A percentile compares a stretch with the other conserved stretches of the same genome.
Conservation (phyloP, 73 alveolate genomes). For the Effrenium voratum region DNA sequence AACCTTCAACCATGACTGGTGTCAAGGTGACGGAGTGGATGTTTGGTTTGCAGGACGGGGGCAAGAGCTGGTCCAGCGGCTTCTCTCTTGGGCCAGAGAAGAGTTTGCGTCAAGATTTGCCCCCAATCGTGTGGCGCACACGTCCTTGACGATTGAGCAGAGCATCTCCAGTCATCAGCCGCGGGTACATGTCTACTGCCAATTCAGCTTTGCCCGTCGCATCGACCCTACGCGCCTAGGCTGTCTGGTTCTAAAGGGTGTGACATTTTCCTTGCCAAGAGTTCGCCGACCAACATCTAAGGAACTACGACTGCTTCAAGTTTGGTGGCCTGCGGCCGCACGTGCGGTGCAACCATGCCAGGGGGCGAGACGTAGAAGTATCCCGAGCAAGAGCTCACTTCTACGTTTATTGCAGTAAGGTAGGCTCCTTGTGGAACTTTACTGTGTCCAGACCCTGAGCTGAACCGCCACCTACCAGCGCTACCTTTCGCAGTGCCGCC, state of each 20-base stretch:
- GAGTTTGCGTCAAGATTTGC: too few species aligned
- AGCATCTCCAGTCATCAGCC: not conserved
- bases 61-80: too few species aligned
- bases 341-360: constrained; percentile 1
- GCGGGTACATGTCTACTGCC: not conserved
- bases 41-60: too few species aligned
- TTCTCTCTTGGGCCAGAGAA: too few species aligned
- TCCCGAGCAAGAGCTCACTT: constrained; percentile 6
- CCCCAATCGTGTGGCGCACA: too few species aligned
- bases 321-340: not conserved
- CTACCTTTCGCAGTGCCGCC: constrained; percentile 3
- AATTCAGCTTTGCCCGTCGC: constrained; percentile 17
- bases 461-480: not conserved
- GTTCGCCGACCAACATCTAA: not conserved
- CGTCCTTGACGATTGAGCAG: not conserved
- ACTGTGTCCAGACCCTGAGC: not conserved
- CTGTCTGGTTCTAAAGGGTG: not conserved
- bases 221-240: not conserved
- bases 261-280: not conserved
- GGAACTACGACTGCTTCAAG: not conserved
- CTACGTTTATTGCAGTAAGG: not conserved
- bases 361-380: not conserved
- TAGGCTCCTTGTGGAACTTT: constrained; percentile 4
- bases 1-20: too few species aligned
- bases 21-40: too few species aligned